These are phyloP conservation scores for Primulina tabacum DNA, from an alignment of 257 asterid species.

Conservation along the genomic window DNA sequence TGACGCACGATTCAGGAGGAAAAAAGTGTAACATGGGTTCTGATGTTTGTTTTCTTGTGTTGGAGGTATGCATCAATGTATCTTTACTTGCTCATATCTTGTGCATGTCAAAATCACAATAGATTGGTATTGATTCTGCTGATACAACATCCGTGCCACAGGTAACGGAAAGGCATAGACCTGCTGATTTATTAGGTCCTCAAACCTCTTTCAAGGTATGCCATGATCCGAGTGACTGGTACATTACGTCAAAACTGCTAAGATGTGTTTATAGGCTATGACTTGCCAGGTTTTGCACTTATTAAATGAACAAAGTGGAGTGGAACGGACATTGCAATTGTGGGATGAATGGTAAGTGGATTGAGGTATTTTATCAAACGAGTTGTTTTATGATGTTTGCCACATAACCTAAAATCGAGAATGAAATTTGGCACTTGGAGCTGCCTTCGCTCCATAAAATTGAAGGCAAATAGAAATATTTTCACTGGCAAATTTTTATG, in stretches of 20 bases:
- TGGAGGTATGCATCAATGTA: conserved; percentile 61
- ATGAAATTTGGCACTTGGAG: not conserved
- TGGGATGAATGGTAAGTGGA: conserved; percentile 83
- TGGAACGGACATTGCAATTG: conserved; percentile 65
- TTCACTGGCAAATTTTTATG: too few relatives aligned
- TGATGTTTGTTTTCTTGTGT: conserved; percentile 59
- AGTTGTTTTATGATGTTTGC: conserved; percentile 12
- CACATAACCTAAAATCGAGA: not conserved
- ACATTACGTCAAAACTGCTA: conserved; percentile 20
- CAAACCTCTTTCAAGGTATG: conserved; percentile 63
- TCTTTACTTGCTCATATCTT: conserved; percentile 19
- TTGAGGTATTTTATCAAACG: conserved; percentile 11
- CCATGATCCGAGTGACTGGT: conserved; percentile 27
- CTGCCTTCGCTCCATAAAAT: not conserved
- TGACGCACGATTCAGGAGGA: conserved; percentile 29
- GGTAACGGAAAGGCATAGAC: conserved; percentile 71
- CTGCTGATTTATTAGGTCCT: conserved; percentile 43
- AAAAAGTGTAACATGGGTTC: conserved; percentile 30
- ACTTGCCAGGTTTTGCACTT: conserved; percentile 65
- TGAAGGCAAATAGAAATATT: not conserved
- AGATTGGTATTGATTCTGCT: conserved; percentile 17
- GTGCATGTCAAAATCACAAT: conserved; percentile 17
- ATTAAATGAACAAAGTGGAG: conserved; percentile 83
- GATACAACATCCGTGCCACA: conserved; percentile 24
- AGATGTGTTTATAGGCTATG: conserved; percentile 21